These are phyloP conservation scores for Aureobasidium zeae DNA, from an alignment of 2,329 filamentous ascomycete genomes.

Conservation along the genomic window DNA sequence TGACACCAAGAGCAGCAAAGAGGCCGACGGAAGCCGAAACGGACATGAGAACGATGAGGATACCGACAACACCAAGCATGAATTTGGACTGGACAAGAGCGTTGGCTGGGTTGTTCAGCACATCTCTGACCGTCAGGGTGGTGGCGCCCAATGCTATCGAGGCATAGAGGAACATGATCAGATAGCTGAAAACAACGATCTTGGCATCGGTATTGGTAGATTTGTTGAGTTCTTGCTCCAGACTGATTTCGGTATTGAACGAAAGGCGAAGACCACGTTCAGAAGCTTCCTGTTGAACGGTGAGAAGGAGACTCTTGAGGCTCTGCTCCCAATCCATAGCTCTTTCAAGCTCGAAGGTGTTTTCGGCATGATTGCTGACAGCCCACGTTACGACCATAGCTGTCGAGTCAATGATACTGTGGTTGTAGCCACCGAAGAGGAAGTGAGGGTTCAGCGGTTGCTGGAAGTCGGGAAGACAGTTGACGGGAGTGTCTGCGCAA, in stretches of 20 bases:
- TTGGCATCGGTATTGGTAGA: slow-evolving; percentile 97
- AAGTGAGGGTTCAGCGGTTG: slow-evolving; percentile 81
- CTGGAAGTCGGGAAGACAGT: slow-evolving; percentile 78
- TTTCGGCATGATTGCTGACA: slow-evolving; percentile 74
- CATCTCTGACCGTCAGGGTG: slow-evolving; percentile 64
- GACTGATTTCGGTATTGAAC: slow-evolving; percentile 89
- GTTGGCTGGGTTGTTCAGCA: slow-evolving; percentile 73
- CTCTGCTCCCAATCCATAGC: slow-evolving; percentile 86
- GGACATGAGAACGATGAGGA: slow-evolving; percentile 93
- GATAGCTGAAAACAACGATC: slow-evolving; percentile 91
- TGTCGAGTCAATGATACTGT: slow-evolving; percentile 58
- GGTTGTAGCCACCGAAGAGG: slow-evolving; percentile 71
- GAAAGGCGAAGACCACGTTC: slow-evolving; percentile 75
- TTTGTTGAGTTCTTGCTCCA: slow-evolving; percentile 94
- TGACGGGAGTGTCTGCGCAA: slow-evolving; percentile 70
- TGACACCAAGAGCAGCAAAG: slow-evolving; percentile 84
- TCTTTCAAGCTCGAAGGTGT: slow-evolving; percentile 56
- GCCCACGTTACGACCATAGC: slow-evolving; percentile 93
- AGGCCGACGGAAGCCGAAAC: slow-evolving; percentile 90
- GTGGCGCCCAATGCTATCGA: slow-evolving; percentile 87
- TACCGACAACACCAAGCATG: slow-evolving; percentile 85
- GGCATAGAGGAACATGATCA: slow-evolving; percentile 98
- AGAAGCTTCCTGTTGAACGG: slow-evolving; percentile 70
- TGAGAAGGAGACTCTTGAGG: slow-evolving; percentile 62
- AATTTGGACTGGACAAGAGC: slow-evolving; percentile 95